A percentile compares a stretch with the other conserved stretches of the same genome.
Evolutionary conservation across 495 filamentous ascomycete genomes (phyloP).

Genomic region (Gamarada debralockiae): DNA sequence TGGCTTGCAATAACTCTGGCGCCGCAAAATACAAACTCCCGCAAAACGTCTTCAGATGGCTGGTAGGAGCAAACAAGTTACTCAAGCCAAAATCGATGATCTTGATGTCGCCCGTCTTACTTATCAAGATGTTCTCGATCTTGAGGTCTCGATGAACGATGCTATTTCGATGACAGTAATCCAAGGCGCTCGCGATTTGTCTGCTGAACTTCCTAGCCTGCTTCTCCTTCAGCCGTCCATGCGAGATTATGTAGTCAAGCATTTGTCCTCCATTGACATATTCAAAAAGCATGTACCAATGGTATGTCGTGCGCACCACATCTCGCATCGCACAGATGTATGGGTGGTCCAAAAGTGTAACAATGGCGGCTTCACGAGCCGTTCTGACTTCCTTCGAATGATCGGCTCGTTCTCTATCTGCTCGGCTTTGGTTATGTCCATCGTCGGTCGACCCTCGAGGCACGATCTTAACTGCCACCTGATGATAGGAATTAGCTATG

Average conservation of each 20-base stretch:
- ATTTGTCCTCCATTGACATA: constrained; percentile 99
- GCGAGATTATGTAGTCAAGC: constrained; percentile 99
- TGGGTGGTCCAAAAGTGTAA: constrained; percentile 89
- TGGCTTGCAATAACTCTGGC: constrained; percentile 89
- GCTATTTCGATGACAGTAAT: constrained; percentile 98
- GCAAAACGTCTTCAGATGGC: constrained; percentile 93
- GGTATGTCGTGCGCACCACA: constrained; percentile 90
- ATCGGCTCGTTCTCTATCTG: constrained; percentile 83
- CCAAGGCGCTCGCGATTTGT: constrained; percentile 96
- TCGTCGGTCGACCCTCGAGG: constrained; percentile 85
- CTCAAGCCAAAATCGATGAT: constrained; percentile 99
- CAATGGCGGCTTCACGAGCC: constrained; percentile 93
- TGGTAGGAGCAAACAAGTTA: constrained; percentile 88
- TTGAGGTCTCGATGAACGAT: constrained; percentile 98
- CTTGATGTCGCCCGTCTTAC: constrained; percentile 98
- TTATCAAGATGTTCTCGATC: constrained; percentile 99
- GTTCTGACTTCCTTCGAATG: constrained; percentile 97
- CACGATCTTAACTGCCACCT: constrained; percentile 98
- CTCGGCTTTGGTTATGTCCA: constrained; percentile 59
- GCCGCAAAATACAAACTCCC: constrained; percentile 98
- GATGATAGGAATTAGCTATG: not conserved
- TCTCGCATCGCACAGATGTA: constrained; percentile 97
- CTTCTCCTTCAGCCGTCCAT: constrained; percentile 96
- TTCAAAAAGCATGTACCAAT: constrained; percentile 99
- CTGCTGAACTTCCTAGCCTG: constrained; percentile 96